Conservation (phyloP, 345 rosid genomes). For the Orychophragmus violaceus region DNA sequence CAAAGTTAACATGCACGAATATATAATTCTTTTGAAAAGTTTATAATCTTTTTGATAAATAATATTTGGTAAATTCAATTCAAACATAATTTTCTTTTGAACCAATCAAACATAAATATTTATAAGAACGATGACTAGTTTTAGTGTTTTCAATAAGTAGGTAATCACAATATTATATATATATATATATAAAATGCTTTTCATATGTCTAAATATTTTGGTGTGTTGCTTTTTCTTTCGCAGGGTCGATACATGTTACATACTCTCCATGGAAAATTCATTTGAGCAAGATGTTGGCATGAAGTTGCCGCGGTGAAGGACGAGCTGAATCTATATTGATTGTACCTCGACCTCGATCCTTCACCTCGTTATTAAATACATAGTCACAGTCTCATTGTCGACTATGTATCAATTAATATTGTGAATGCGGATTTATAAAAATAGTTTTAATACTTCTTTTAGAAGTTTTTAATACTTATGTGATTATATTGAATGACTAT, state of each 20-base stretch:
- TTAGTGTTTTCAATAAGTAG: background rate
- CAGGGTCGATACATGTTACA: slow-evolving; percentile 9
- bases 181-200: background rate
- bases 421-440: background rate
- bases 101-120: background rate
- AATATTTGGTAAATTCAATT: background rate
- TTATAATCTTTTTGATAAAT: background rate
- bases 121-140: background rate
- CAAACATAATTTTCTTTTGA: no score
- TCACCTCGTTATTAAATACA: slow-evolving; percentile 2
- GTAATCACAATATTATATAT: background rate
- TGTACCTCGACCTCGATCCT: slow-evolving; percentile 36
- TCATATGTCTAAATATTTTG: background rate
- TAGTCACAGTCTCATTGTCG: background rate
- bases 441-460: background rate
- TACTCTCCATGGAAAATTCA: slow-evolving; percentile 28
- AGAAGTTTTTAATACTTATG: background rate
- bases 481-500: background rate
- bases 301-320: slow-evolving; percentile 22
- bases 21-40: background rate
- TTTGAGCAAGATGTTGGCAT: slow-evolving; percentile 36
- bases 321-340: background rate
- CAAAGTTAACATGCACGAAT: no score
- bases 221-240: background rate
- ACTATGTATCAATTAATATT: background rate